Evolutionary conservation across 2,329 filamentous ascomycete genomes (phyloP), one percentile per base, ranked within the genome.

Genomic region (Mariannaea elegans): DNA sequence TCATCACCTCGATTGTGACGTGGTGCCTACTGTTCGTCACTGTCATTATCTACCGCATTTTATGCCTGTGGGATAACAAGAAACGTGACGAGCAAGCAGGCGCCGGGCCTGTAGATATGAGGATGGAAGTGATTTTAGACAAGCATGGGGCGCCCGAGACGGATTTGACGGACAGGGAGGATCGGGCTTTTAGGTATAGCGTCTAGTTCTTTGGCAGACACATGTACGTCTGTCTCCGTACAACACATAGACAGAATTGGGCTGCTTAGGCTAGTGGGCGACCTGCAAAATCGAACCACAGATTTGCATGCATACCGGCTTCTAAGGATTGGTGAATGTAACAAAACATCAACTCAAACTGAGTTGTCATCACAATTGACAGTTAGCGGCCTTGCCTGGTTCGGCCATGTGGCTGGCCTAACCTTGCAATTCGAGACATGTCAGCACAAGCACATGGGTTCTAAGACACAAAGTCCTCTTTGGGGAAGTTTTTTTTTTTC

Each of bases 1-100:
- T 82, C 2, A 78, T 83, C 8, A 79, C 79, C 1, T 31, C 41
- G 5, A 52, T 58, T 34, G 55, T 58, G 5, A 52, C 55, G 1
- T 52, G 47, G 48, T 58, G 55, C 13, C n/a, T 58, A 12, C 47
- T 54, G 1, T 48, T 59, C 13, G 42, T 42, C 7, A 24, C 48
- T 2, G 50, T 55, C 38, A 23, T 59, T 10, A n/a, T 27, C 9
- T 59, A 59, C 29, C 45, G 56, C 16, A 18, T 42, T 38, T 23
- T 59, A 29, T 55, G 50, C 14, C 39, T 31, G 29, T 19, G 24
- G 24, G 24, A 27, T 5, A 27, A 27, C 24, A 27, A 27, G 24
- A 27, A 27, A 9, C 24, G 24, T 6, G 24, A 27, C 9, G 24
- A 49, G 31, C 31, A 51, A 32, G 31, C 45, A 13, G 39, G 32